Evolutionary conservation across 306 rosid genomes (phyloP), one percentile per base, ranked within the genome.

Genomic region (Prunus padus): DNA sequence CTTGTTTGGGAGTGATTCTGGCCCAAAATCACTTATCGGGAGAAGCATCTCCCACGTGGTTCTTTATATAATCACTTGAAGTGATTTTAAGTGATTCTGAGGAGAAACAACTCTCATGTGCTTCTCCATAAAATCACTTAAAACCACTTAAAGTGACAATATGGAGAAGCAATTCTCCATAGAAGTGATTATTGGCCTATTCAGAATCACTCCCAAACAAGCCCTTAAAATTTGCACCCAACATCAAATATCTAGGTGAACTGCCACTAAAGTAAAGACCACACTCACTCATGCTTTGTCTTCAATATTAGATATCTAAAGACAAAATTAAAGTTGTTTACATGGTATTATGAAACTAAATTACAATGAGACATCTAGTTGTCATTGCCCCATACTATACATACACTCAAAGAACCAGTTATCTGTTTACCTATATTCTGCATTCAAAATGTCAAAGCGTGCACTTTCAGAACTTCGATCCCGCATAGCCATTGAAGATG

Each of bases 401-500:
- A 61, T 33, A 72, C 30, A 44, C 31, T 19, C 51, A 50, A 37
- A 73, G 45, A 50, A 60, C 66, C 73, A 40, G 30, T 52, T 8
- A 47, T 56, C 22, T 49, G 70, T 33, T 74, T 85, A 87, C 99
- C 99, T 95, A 61, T 89, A 80, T 74, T 92, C 66, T 74, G 91
- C 93, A 57, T 40, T 87, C 86, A 95, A 78, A 77, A 95, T 63
- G 82, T 95, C 99, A 83, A 95, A 95, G 57, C 92, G 96, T 44
- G 89, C 99, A 88, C 86, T 76, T 82, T 92, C 98, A 51, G 97
- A 86, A 86, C 81, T 84, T 72, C 97, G 87, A 71, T 92, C 97
- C 82, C 97, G 89, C 75, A 28, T 84, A 75, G 99, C 93, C 99
- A 95, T 85, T 65, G 97, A 89, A 76, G 99, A 92, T 75, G 97